These are phyloP conservation scores for Triangularia verruculosa DNA, from an alignment of 2,329 filamentous ascomycete species.

Conservation along the genomic window DNA sequence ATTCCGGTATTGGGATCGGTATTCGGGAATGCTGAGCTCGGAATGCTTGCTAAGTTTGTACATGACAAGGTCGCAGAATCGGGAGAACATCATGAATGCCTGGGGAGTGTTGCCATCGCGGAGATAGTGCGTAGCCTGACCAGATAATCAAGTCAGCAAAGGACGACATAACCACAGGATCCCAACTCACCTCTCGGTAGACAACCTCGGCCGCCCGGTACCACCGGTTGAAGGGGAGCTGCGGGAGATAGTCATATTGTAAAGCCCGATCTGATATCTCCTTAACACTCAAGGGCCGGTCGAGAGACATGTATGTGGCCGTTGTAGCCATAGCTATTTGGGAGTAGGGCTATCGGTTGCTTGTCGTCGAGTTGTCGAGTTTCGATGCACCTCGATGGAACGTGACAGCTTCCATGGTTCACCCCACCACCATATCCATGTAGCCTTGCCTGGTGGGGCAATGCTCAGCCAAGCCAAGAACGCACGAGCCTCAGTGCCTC, in stretches of 20 bases:
- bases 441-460: not conserved
- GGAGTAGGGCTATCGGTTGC: not conserved
- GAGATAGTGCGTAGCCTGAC: conserved; percentile 78
- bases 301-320: not conserved
- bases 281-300: conserved; percentile 66
- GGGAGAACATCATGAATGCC: conserved; percentile 86
- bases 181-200: conserved; percentile 69
- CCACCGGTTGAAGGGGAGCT: conserved; percentile 77
- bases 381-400: not conserved
- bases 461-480: not conserved
- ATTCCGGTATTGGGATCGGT: conserved; percentile 58
- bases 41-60: conserved; percentile 74
- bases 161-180: not conserved
- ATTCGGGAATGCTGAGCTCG: conserved; percentile 64
- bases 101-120: conserved; percentile 82
- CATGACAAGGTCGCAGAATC: conserved; percentile 82
- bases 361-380: not conserved
- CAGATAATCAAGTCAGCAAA: conserved; percentile 22
- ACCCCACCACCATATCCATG: not conserved
- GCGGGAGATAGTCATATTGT: conserved; percentile 76
- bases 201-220: conserved; percentile 75
- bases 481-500: no score
- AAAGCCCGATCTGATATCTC: conserved; percentile 74
- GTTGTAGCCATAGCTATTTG: conserved; percentile 3
- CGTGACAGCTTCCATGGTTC: not conserved